Base-by-base conservation (phyloP, 2,329 filamentous ascomycete species). In the Cryphonectria parasitica region DNA sequence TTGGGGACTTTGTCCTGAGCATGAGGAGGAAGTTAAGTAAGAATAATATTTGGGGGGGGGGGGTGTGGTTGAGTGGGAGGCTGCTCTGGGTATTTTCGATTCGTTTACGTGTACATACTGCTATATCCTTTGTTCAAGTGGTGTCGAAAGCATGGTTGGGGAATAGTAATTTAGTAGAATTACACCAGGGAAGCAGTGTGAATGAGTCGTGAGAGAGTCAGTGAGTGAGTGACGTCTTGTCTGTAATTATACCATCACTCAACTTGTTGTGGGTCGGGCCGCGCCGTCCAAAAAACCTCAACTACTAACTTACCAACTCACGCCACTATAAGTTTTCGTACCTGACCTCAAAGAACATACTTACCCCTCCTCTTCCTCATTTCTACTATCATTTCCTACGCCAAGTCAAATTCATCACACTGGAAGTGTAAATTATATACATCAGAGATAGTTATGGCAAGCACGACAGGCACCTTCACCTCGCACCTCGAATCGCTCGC, bases 401-500 rank as follows among this genome's bases (percentile, higher is more conserved):
- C 34, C 34, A 34, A 6, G 36, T 39, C 28, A 39, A 17, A 34
- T n/a, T 28, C 36, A 19, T 8, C 2, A 19, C 45, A n/a, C 22
- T 19, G 11, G 11, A 25, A 52, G 45, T 22, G 45, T 31, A 11
- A 58, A 25, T 10, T n/a, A 58, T 15, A 31, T 39, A 8, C 36
- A 39, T 13, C 36, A 13, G 36, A 34, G 25, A 17, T 28, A 60
- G 25, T 15, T 34, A 62, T 34, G 22, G 19, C 31, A 17, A 62
- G 43, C 22, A 28, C 41, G 31, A 8, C 56, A 19, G 41, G 15
- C 56, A 70, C 68, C 66, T 69, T 73, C 34, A 43, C 45, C 36
- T 66, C 67, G 3, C 71, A 75, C 49, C 75, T 80, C 52, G 58
- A 73, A 11, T 68, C 74, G 43, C 69, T 77, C 3, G 72, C 80